Base-by-base conservation (phyloP, 805 yeast species). In the Yarrowia sp. region DNA sequence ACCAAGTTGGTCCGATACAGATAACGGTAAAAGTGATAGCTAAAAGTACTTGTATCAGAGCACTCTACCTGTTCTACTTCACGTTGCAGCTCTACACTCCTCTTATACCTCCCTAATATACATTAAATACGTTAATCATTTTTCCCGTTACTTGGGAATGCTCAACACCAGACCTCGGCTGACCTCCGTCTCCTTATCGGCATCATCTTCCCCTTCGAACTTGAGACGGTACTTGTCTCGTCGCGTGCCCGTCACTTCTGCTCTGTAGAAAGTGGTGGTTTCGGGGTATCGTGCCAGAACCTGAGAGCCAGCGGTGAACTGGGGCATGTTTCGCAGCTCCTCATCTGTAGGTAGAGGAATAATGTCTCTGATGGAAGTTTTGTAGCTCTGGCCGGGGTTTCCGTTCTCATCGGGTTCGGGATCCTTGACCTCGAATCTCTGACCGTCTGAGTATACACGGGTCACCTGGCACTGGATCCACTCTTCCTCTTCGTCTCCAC, bases 201-300 rank as follows among this genome's bases (percentile, higher is more conserved):
- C 96, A 73, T 95, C 99, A 75, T 95, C 99, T 76, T 95, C 99
- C 10, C 98, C 99, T 72, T 94, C 98, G 74, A 95, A 95, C 73
- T 86, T 85, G 68, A 95, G 81, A 71, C 92, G 80, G 70, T 96
- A 94, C 13, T 83, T 84, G 70, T 89, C 93, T 71, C 90, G 82
- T 70, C 86, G 87, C 56, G 85, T 82, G 0, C 96, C 93, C 30
- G 87, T 87, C 2, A 95, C 98, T 61, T 90, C 91, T 0, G 99
- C 99, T 3, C 96, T 91, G 74, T 95, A 95, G 73, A 95, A 95
- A 0, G 98, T 93, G 0, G 99, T 95, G 0, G 99, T 95, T 72
- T 95, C 99, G 0, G 99, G 99, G 74, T 95, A 95, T 73, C 96
- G 83, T 0, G 98, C 99, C 69, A 95, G 80, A 3, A 95, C 98